Base-by-base conservation (phyloP, 164 flowering plant species). In the Berberis thunbergii region DNA sequence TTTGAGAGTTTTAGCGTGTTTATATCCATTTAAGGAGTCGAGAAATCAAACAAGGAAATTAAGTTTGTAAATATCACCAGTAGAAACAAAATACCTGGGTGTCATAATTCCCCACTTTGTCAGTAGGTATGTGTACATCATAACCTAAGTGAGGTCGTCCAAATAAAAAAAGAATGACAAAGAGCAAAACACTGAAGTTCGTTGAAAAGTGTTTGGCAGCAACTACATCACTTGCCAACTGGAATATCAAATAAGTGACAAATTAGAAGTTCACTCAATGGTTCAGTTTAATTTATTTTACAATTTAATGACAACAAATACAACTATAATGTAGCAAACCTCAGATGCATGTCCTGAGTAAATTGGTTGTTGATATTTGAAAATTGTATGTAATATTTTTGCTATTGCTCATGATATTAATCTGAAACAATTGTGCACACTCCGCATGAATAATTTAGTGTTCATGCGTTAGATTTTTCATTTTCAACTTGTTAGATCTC, bases 101-200 rank as follows among this genome's bases (percentile, higher is more conserved):
- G 69, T 95, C 97, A 74, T 89, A 91, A 43, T 85, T 88, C 67
- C 98, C 99, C 70, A 95, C 96, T 79, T 94, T 86, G 67, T 83
- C 76, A 43, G 99, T 86, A 41, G 98, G 99, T 64, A 95, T 89
- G 12, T 66, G 64, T 69, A 95, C 66, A 76, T 89, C 89, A 77
- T 76, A 95, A 73, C 89, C 66, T 72, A 95, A 73, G 79, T 89
- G 82, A 61, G 99, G 99, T 43, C 98, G 66, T 55, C 99, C 99
- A 13, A 98, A 95, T 71, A 91, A 82, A 73, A 41, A 52, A 45
- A 9, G 26, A 60, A 60, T 45, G 2, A 45, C 52, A 45, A 45
- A 45, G 11, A 60, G 10, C 4, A 60, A n/a, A 6, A 60, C 45
- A 52, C 54, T 52, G 54, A 9, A 52, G 54, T 52, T 52, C 13